These are phyloP conservation scores for Zea luxurians DNA, from an alignment of 176 grass and related monocot genomes.

Conservation along the genomic window DNA sequence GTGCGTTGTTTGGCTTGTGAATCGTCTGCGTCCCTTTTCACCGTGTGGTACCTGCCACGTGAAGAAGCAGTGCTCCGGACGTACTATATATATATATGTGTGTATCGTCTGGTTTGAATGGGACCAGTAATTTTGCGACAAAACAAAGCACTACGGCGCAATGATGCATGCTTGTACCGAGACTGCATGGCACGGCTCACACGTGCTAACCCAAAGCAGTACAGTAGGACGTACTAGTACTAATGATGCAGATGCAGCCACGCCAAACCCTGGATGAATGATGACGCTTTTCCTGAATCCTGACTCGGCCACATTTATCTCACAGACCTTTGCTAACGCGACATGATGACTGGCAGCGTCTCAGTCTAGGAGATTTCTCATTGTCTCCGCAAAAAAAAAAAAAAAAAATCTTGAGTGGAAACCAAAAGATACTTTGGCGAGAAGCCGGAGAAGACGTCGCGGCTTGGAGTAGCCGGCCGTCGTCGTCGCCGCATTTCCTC, in stretches of 20 bases:
- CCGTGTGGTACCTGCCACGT: background rate
- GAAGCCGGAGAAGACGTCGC: background rate
- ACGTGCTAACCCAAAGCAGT: background rate
- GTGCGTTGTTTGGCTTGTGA: background rate
- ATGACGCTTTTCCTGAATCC: background rate
- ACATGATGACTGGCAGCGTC: background rate
- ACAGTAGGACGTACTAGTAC: background rate
- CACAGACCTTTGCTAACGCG: too few relatives aligned
- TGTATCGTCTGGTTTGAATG: background rate
- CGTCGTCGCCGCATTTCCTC: constrained; percentile 32
- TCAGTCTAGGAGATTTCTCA: background rate
- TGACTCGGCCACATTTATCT: background rate
- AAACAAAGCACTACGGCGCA: background rate
- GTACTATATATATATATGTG: too few relatives aligned
- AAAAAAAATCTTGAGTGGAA: background rate
- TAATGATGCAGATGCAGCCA: background rate
- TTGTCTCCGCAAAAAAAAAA: too few relatives aligned
- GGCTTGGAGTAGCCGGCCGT: constrained; percentile 17
- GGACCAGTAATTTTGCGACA: background rate
- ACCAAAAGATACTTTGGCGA: background rate
- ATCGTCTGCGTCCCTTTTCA: background rate
- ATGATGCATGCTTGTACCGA: constrained; percentile 6
- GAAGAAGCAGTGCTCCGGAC: background rate
- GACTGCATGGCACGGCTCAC: background rate
- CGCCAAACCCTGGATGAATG: background rate